Evolutionary conservation across 441 rosid species (phyloP), one percentile per base, ranked within the genome.

Genomic region (Geranium incanum): DNA sequence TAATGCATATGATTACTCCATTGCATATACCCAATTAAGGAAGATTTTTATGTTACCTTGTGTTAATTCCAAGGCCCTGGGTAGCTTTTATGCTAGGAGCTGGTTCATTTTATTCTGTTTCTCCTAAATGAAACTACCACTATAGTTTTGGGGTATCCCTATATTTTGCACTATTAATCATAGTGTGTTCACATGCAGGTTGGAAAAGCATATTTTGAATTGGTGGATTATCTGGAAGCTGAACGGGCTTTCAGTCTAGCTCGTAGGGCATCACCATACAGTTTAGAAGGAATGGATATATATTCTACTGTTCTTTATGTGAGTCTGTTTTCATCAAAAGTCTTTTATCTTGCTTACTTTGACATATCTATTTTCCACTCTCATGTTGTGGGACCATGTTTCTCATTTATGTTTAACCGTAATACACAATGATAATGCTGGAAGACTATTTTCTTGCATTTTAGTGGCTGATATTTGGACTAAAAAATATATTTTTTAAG

Each of bases 291-390:
- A 76, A 80, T 92, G 96, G 99, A 95, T 84, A 80, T 87, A 73
- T 92, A 95, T 79, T 95, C 98, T 55, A 92, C 99, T 12, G 97
- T 90, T 73, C 90, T 95, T 71, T 95, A 85, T 80, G 99, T 95
- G 85, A 84, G 99, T 88, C 45, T 13, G 65, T n/a, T 69, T 50
- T 28, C 57, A 11, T 48, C 64, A 59, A 0, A n/a, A 28, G 33
- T 5, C 23, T 63, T 68, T 15, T 68, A 50, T 8, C 50, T 21
- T 28, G 69, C 38, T 63, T 63, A 50, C 39, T 5, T 23, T 63
- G 21, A 1, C 6, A 9, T 70, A n/a, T 4, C 5, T 36, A 70
- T 36, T 66, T 59, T 45, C 36, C 43, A 16, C 12, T 28, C 12
- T 28, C 39, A 11, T 48, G 8, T 48, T 11, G 55, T 48, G 15